Base-by-base conservation (phyloP, 805 yeast species). In the Zygosaccharomyces siamensis region DNA sequence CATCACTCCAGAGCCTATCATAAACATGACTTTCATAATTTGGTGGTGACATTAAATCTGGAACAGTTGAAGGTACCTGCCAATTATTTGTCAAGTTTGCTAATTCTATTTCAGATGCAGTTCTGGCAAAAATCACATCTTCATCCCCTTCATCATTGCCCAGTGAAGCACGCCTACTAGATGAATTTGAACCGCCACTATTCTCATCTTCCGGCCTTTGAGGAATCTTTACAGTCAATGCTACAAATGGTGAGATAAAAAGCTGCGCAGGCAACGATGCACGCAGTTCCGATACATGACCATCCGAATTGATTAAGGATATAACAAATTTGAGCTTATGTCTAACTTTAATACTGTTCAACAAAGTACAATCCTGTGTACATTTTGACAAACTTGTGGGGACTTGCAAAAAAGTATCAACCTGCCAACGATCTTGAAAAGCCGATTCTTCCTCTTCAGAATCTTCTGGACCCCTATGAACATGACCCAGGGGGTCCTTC, bases 251-350 rank as follows among this genome's bases (percentile, higher is more conserved):
- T 4, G 84, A 78, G 23, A 89, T 83, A 65, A 84, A 87, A 30
- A 88, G 65, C 26, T 76, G 78, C 3, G 92, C 74, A 0, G 98
- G 98, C 53, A 92, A 72, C 0, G 97, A 84, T 0, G 97, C 97
- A 28, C 98, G 74, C 44, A 92, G 72, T 65, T 90, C 97, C 0
- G 97, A 88, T 2, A 84, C 82, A 62, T 92, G 98, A 2, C 96
- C 96, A 65, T 89, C 97, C 0, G 95, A 85, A 62, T 93, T 92
- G 36, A 80, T 68, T 54, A 93, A 73, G 1, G 88, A 84, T 49
- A 93, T 80, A 7, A 79, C 81, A 63, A 90, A 87, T 60, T 88
- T 85, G 48, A 93, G 69, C 68, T 89, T 90, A 70, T 93, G 99
- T 48, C 95, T 79, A 11, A 93, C 89, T 64, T 88, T 88, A 50